Evolutionary conservation across 768 basidiomycete genomes (phyloP).

Genomic region (Tylopilus sp.): DNA sequence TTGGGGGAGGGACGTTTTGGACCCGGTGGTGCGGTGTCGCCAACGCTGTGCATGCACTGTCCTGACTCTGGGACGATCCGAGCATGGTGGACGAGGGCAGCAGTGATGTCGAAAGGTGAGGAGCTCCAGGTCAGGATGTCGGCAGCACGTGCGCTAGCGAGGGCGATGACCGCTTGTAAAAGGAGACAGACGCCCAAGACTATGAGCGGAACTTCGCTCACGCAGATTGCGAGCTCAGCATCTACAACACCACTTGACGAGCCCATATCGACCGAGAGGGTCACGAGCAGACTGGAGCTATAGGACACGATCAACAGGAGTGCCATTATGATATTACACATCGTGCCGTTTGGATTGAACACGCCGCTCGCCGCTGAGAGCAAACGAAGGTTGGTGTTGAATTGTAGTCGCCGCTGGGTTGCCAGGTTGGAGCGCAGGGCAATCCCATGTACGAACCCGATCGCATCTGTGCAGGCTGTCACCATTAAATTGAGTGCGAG

Average conservation of each 20-base stretch:
- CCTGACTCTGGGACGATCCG: slow-evolving; percentile 17
- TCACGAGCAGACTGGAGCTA: slow-evolving; percentile 25
- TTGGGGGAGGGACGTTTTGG: slow-evolving; percentile 12
- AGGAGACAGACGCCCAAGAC: slow-evolving; percentile 25
- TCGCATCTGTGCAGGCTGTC: slow-evolving; percentile 27
- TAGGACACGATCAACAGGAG: slow-evolving; percentile 30
- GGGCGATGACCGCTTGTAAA: slow-evolving; percentile 23
- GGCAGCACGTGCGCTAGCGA: slow-evolving; percentile 19
- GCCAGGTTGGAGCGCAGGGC: slow-evolving; percentile 28
- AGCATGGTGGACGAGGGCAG: slow-evolving; percentile 28
- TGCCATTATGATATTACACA: slow-evolving; percentile 22
- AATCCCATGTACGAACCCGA: slow-evolving; percentile 26
- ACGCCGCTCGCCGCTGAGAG: slow-evolving; percentile 19
- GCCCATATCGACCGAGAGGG: slow-evolving; percentile 12
- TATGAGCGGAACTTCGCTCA: slow-evolving; percentile 26
- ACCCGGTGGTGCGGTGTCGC: neutral
- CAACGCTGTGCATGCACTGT: slow-evolving; percentile 28
- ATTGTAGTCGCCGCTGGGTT: slow-evolving; percentile 21
- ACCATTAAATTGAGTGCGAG: slow-evolving; percentile 29
- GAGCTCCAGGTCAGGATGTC: slow-evolving; percentile 33
- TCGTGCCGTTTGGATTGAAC: slow-evolving; percentile 23
- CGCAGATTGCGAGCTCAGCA: slow-evolving; percentile 9
- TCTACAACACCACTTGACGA: slow-evolving; percentile 11
- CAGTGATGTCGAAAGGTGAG: slow-evolving; percentile 29
- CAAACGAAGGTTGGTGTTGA: slow-evolving; percentile 31